Conservation (phyloP, 805 yeast species). For the Barnettozyma pratensis region DNA sequence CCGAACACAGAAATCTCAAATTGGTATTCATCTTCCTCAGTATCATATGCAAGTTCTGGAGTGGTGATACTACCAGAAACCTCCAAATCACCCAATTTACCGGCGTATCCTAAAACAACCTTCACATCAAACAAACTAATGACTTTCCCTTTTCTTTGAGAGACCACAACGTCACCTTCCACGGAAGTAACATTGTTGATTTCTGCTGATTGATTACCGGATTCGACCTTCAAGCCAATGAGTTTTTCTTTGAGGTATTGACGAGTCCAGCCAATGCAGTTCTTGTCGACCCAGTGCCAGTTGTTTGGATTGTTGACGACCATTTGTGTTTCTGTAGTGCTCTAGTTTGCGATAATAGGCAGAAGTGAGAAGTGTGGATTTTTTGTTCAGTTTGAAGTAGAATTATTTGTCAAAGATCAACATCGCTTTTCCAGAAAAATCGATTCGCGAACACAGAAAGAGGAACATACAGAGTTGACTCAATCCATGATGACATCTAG, state of each 20-base stretch:
- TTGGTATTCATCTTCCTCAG: slow-evolving; percentile 80
- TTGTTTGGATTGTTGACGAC: slow-evolving; percentile 95
- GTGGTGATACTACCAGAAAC: slow-evolving; percentile 71
- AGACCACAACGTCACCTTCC: slow-evolving; percentile 96
- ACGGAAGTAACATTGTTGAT: slow-evolving; percentile 37
- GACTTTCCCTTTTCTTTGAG: slow-evolving; percentile 95
- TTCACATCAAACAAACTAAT: slow-evolving; percentile 85
- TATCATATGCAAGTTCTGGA: slow-evolving; percentile 94
- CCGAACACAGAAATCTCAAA: slow-evolving; percentile 66
- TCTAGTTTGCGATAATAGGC: background rate
- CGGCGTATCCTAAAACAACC: slow-evolving; percentile 54
- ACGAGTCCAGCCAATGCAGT: slow-evolving; percentile 89
- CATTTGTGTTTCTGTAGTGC: slow-evolving; percentile 38
- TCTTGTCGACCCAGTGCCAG: slow-evolving; percentile 99
- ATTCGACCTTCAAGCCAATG: slow-evolving; percentile 36
- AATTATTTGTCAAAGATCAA: too few relatives aligned
- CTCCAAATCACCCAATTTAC: slow-evolving; percentile 34
- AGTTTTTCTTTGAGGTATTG: slow-evolving; percentile 64
- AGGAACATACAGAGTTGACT: too few relatives aligned
- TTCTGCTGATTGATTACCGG: slow-evolving; percentile 27
- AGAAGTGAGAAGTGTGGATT: background rate
- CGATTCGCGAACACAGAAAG: background rate
- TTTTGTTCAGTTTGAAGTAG: too few relatives aligned
- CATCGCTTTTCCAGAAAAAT: slow-evolving; percentile 7
- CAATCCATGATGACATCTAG: background rate